Conservation (phyloP, 225 moss, liverwort and hornwort species). For the Pseudisothecium myosuroides region DNA sequence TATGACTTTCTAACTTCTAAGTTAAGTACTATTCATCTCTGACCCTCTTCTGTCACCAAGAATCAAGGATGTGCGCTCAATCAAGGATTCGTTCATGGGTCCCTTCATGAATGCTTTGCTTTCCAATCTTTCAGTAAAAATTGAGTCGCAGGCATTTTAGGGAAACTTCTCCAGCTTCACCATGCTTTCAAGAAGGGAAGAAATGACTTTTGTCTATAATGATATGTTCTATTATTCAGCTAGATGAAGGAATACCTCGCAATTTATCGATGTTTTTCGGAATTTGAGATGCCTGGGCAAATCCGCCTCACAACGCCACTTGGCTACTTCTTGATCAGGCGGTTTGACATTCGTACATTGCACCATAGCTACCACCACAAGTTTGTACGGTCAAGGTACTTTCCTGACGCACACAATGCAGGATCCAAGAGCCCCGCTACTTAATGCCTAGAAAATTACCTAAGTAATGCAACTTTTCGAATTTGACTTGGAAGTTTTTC, state of each 20-base stretch:
- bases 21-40: no score
- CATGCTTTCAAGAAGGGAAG: background rate
- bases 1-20: no score
- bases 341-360: constrained; percentile 10
- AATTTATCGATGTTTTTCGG: constrained; percentile 42
- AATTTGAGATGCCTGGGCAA: constrained; percentile 59
- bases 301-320: constrained; percentile 62
- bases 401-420: background rate
- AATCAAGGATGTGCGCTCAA: no score
- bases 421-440: background rate
- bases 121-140: background rate
- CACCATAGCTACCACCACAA: constrained; percentile 10
- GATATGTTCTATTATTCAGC: background rate
- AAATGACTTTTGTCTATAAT: background rate
- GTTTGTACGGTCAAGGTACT: background rate
- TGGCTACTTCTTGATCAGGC: background rate
- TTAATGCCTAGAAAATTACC: background rate
- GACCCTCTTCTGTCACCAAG: no score
- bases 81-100: background rate
- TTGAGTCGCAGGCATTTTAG: background rate
- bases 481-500: background rate
- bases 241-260: constrained; percentile 25
- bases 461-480: background rate
- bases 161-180: background rate
- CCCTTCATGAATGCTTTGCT: background rate